These are phyloP conservation scores for Dalbergia cultrata DNA, from an alignment of 306 rosid genomes.

Conservation along the genomic window DNA sequence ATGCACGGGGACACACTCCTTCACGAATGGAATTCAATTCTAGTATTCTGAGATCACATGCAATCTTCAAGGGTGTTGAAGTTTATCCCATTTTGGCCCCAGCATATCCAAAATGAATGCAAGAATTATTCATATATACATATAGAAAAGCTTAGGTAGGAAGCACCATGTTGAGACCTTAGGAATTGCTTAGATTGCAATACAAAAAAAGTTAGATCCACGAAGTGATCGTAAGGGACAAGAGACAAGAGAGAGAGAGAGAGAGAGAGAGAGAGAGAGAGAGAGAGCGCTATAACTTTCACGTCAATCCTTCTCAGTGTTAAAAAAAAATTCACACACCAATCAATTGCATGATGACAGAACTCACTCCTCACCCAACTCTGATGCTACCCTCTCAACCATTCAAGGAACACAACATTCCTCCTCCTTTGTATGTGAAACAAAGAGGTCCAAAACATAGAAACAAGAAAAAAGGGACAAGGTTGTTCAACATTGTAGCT, in stretches of 20 bases:
- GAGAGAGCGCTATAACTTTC: not conserved
- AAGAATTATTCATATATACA: not conserved
- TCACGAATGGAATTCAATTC: not conserved
- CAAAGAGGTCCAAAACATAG: not conserved
- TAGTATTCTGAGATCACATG: not conserved
- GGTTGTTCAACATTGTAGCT: not conserved
- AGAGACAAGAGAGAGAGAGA: not conserved
- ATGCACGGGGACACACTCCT: not conserved
- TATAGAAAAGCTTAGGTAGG: not conserved
- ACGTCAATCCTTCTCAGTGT: constrained; percentile 10
- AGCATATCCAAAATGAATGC: not conserved
- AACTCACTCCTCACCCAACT: constrained; percentile 11
- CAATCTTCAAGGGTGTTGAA: not conserved
- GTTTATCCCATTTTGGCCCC: not conserved
- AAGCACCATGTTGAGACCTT: not conserved
- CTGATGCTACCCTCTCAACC: constrained; percentile 4
- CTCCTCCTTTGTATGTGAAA: not conserved
- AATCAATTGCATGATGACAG: constrained; percentile 1
- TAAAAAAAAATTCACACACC: not conserved
- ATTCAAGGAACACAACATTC: not conserved
- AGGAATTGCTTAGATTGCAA: constrained; percentile 1
- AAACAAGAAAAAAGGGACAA: not conserved
- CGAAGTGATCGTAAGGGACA: not conserved
- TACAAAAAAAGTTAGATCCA: not conserved
- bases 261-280: not conserved